Base-by-base conservation (phyloP, 192 early-diverging fungal genomes). In the Coemansia sp. region DNA sequence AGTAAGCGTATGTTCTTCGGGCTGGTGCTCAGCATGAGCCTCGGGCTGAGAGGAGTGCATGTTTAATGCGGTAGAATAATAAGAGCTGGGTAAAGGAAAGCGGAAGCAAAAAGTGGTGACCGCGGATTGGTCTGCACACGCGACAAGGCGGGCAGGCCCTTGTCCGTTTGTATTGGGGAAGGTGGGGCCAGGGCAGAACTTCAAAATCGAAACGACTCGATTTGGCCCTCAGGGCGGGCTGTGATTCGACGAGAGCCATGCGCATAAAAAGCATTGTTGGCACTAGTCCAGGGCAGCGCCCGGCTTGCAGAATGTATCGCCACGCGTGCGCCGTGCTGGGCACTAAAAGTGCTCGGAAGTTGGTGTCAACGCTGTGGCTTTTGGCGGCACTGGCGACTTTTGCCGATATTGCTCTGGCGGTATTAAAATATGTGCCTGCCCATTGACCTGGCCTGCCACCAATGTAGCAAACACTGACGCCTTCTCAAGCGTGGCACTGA, bases 231-330 rank as follows among this genome's bases (percentile, higher is more conserved):
- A 14, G 43, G 15, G 19, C 41, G 43, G 43, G 14, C 25, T 60
- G 24, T 60, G 59, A 60, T 60, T 66, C 59, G 51, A 38, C 52
- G 39, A 55, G 25, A 55, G 53, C 53, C 23, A n/a, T 12, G 41
- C 41, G 14, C 41, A 45, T n/a, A n/a, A 45, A 45, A 45, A 45
- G 41, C 41, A 45, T 45, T 45, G 41, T 35, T 35, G 32, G 32
- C 32, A 35, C 6, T 35, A 35, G 32, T 35, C 32, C 32, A 8
- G 32, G 32, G 6, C 32, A 35, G 32, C 5, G 6, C 6, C 6
- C 6, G 32, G 32, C 32, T 35, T 35, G 32, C 32, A 6, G 27
- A 35, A 7, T 45, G 41, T 45, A 45, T 45, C 5, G 41, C 41
- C 41, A 45, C 14, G 15, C 41, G 15, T 45, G 11, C 11, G 14